phyloP scores from a whole-genome alignment of 768 basidiomycete species.

The Flagelloscypha sp. region DNA sequence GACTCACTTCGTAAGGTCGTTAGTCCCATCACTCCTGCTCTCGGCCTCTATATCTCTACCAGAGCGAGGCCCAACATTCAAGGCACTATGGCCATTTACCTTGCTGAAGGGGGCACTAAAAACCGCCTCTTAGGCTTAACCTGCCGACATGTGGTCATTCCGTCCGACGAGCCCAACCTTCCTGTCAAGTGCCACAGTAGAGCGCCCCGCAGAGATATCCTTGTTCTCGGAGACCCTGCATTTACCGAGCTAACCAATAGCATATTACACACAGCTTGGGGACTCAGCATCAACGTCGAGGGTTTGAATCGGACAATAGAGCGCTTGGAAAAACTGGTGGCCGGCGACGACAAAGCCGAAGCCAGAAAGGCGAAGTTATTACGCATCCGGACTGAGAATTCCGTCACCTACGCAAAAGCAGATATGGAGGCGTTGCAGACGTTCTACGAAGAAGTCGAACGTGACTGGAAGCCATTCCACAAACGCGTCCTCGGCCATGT shows the following conservation, averaged over 20 bases:
- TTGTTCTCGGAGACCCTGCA: conserved; percentile 16
- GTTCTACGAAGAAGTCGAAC: conserved; percentile 15
- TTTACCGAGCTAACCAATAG: conserved; percentile 9
- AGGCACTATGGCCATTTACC: conserved; percentile 26
- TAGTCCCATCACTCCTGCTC: conserved; percentile 14
- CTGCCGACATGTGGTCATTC: conserved; percentile 13
- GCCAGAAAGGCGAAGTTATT: conserved; percentile 1
- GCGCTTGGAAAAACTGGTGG: conserved; percentile 6
- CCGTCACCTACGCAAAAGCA: conserved; percentile 4
- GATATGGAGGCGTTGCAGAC: conserved; percentile 8
- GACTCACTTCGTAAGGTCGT: conserved; percentile 21
- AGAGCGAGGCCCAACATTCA: conserved; percentile 13
- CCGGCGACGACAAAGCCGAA: conserved; percentile 5
- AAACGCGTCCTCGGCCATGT: conserved; percentile 22
- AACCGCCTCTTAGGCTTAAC: conserved; percentile 20
- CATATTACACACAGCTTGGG: too few species aligned
- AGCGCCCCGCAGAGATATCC: conserved; percentile 15
- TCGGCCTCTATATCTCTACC: conserved; percentile 21
- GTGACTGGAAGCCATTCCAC: conserved; percentile 13
- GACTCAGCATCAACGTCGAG: conserved; percentile 12
- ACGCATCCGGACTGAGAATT: not conserved
- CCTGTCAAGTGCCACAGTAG: conserved; percentile 11
- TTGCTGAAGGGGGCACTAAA: conserved; percentile 14
- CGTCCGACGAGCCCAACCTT: conserved; percentile 12
- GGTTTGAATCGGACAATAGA: conserved; percentile 2